Percentiles rank a stretch among this genome's conserved stretches.
Evolutionary conservation across 1,284 basidiomycete genomes (phyloP).

Genomic region (Lentinus polychrous): DNA sequence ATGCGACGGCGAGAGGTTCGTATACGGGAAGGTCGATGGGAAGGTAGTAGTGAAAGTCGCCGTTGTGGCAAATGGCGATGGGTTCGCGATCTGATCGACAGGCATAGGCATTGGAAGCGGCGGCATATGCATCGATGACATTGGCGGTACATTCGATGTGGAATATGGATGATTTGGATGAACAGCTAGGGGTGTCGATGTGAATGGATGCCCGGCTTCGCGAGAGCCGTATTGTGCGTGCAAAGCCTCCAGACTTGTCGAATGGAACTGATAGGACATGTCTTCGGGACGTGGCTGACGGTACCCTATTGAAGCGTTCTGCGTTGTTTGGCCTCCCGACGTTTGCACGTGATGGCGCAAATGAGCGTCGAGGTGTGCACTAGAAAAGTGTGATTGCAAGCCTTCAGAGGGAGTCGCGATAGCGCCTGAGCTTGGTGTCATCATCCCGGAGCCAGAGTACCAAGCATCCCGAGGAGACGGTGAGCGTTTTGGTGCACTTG

Average conservation of each 20-base stretch:
- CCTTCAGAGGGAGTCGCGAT: slow-evolving; percentile 7
- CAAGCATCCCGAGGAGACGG: slow-evolving; percentile 22
- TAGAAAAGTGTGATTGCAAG: background rate
- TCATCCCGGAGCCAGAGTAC: slow-evolving; percentile 12
- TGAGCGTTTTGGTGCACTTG: slow-evolving; percentile 27
- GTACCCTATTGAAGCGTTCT: background rate
- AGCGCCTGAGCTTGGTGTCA: slow-evolving; percentile 11
- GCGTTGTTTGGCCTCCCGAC: background rate
- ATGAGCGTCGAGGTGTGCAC: slow-evolving; percentile 5
- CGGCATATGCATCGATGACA: background rate
- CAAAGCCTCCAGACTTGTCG: slow-evolving; percentile 7
- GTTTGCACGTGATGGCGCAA: slow-evolving; percentile 5
- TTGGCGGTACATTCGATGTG: background rate
- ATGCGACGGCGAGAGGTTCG: slow-evolving; percentile 21
- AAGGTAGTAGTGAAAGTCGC: slow-evolving; percentile 18
- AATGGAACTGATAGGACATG: slow-evolving; percentile 8
- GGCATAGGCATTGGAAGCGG: background rate
- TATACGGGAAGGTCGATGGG: slow-evolving; percentile 18
- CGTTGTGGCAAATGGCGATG: slow-evolving; percentile 12
- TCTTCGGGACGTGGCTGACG: slow-evolving; percentile 3
- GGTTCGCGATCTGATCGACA: slow-evolving; percentile 8
- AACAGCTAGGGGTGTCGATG: background rate
- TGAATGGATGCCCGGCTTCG: background rate
- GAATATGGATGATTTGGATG: background rate
- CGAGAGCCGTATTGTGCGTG: background rate